Percentiles rank a stretch among this genome's conserved stretches.
Conservation (phyloP, 306 rosid genomes). For the Senna siamea region DNA sequence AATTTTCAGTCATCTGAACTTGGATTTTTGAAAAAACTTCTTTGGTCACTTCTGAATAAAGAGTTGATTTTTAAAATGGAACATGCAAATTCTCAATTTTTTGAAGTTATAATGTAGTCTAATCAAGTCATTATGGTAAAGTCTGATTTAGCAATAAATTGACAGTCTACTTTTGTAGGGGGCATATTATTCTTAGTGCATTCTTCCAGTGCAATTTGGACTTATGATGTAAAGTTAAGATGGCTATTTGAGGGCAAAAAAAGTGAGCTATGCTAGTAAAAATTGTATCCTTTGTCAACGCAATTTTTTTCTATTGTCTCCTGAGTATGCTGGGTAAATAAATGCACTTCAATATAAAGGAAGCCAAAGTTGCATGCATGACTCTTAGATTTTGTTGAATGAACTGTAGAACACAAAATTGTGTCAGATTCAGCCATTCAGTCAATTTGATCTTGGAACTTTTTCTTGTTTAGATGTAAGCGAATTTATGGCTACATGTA, state of each 20-base stretch:
- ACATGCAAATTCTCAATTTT: slow-evolving; percentile 15
- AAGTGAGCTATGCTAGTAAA: slow-evolving; percentile 2
- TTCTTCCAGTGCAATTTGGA: neutral
- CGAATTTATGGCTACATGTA: slow-evolving; percentile 1
- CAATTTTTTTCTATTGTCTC: slow-evolving; percentile 16
- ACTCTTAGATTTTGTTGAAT: slow-evolving; percentile 7
- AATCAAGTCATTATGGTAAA: slow-evolving; percentile 14
- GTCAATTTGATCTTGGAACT: slow-evolving; percentile 16
- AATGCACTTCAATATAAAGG: slow-evolving; percentile 11
- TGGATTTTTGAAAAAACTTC: slow-evolving; percentile 17
- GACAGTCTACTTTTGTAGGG: neutral
- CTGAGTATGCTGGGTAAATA: slow-evolving; percentile 16
- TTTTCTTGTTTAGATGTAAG: slow-evolving; percentile 11
- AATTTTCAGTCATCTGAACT: slow-evolving; percentile 33
- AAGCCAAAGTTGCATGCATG: slow-evolving; percentile 30
- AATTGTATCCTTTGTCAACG: no score
- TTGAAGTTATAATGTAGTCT: neutral
- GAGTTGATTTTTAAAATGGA: slow-evolving; percentile 20
- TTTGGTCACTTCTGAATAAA: neutral
- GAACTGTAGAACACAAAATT: slow-evolving; percentile 15
- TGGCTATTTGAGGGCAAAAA: slow-evolving; percentile 7
- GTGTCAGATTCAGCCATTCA: slow-evolving; percentile 10
- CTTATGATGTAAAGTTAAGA: slow-evolving; percentile 9
- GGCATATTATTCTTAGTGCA: slow-evolving; percentile 19
- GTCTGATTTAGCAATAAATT: slow-evolving; percentile 16